A percentile compares a stretch with the other conserved stretches of the same genome.
These are phyloP conservation scores for Eucalyptus paniculata DNA, from an alignment of 345 rosid species.

Conservation along the genomic window DNA sequence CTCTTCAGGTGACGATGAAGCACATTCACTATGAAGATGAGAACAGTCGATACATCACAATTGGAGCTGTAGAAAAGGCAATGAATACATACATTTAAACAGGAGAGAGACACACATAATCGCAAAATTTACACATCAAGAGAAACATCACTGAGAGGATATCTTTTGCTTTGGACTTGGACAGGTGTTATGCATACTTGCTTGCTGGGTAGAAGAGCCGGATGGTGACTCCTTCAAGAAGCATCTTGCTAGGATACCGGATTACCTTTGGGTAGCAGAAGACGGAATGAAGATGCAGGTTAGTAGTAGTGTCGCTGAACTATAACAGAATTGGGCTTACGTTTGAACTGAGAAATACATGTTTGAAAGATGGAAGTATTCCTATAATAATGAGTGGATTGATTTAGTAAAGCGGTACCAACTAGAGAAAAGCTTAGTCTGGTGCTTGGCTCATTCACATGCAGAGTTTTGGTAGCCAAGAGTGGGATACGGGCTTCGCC, in stretches of 20 bases:
- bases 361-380: neutral
- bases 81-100: too few relatives aligned
- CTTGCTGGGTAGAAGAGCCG: conserved; percentile 69
- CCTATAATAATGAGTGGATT: neutral
- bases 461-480: conserved; percentile 52
- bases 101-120: neutral
- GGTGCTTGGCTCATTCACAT: neutral
- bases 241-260: conserved; percentile 41
- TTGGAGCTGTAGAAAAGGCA: conserved; percentile 31
- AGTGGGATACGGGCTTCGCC: conserved; percentile 41
- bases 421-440: neutral
- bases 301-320: neutral
- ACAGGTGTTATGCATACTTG: conserved; percentile 40
- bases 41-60: conserved; percentile 22
- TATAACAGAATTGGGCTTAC: neutral
- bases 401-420: neutral
- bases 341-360: neutral
- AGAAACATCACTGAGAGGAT: neutral
- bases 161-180: neutral
- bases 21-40: conserved; percentile 33
- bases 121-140: neutral
- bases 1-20: conserved; percentile 18
- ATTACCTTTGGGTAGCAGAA: conserved; percentile 56
- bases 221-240: conserved; percentile 36
- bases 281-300: conserved; percentile 68